phyloP scores from a whole-genome alignment of 2,329 filamentous ascomycete species.

The Trichoderma asperellum region DNA sequence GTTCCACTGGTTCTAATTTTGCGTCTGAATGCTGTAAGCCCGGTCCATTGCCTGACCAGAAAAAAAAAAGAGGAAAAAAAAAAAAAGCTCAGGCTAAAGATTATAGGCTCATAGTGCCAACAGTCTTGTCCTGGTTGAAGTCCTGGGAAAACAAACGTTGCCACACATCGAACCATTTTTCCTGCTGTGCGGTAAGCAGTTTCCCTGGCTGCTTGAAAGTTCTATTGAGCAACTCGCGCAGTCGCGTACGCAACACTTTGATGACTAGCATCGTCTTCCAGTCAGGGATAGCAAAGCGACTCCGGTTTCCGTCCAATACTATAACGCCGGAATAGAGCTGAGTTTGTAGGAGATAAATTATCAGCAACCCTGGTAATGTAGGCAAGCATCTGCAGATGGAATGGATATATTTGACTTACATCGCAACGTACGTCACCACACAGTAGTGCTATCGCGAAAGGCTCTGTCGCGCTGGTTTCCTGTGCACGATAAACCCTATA shows the following conservation, averaged over 20 bases:
- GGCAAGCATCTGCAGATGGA: neutral
- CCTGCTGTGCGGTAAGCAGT: conserved; percentile 66
- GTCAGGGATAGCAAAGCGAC: conserved; percentile 79
- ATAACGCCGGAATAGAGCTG: conserved; percentile 86
- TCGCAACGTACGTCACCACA: conserved; percentile 90
- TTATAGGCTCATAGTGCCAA: conserved; percentile 3
- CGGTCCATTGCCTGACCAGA: neutral
- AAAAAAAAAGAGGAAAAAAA: neutral
- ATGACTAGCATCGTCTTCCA: conserved; percentile 93
- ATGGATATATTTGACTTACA: conserved; percentile 49
- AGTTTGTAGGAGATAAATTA: neutral
- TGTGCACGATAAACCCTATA: conserved; percentile 81
- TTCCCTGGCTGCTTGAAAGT: conserved; percentile 71
- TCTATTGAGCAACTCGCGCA: conserved; percentile 74
- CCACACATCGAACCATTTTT: conserved; percentile 76
- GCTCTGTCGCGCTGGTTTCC: conserved; percentile 79
- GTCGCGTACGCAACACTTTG: conserved; percentile 73
- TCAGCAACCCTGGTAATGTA: neutral
- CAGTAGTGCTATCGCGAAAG: conserved; percentile 80
- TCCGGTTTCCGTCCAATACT: conserved; percentile 82
- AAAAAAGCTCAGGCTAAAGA: neutral
- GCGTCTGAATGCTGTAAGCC: neutral
- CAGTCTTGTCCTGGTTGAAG: conserved; percentile 40
- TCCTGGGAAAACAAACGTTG: conserved; percentile 68
- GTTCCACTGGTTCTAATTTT: neutral